Evolutionary conservation across 306 rosid species (phyloP), one percentile per base, ranked within the genome.

Genomic region (Prunus armeniaca): DNA sequence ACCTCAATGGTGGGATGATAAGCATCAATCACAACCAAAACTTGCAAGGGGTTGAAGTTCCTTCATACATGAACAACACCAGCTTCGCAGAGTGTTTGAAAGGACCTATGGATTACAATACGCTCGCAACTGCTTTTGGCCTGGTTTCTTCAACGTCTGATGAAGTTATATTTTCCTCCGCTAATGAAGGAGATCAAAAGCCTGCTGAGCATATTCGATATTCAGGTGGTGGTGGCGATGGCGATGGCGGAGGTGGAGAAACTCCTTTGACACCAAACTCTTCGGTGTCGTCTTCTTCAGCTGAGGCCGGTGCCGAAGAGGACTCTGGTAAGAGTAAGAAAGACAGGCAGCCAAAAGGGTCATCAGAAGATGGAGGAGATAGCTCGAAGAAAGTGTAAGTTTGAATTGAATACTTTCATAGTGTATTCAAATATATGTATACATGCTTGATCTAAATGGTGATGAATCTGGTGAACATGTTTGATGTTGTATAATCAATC

Each of bases 261-360:
- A 81, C 80, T 76, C 83, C 71, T 68, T 81, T 83, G 32, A 80
- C 89, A 19, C 89, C 79, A n/a, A 86, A 83, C 82, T 87, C 96
- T 2, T 90, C 91, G 18, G 52, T 87, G 24, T 90, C 96, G 60
- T 89, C 90, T 19, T 92, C 96, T 20, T 91, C 96, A 24, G 77
- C 97, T 6, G 96, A 92, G 78, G 91, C 85, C 22, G 90, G 88
- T 11, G 90, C 77, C 32, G 97, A 91, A 30, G 93, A 92, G 74
- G 92, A 92, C 72, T 87, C 91, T 1, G 85, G 82, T 1, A 91
- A 91, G 75, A 85, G 75, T 52, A 86, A 81, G 64, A 89, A 82
- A 67, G 86, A 84, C 24, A 74, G 73, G 76, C 85, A 62, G 45
- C 83, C 77, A 1, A 89, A 72, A 58, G 82, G 72, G 28, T 27